Percentiles rank a stretch among this genome's conserved stretches.
Evolutionary conservation across 1,284 basidiomycete species (phyloP).

Genomic region (Trametes polyzona): DNA sequence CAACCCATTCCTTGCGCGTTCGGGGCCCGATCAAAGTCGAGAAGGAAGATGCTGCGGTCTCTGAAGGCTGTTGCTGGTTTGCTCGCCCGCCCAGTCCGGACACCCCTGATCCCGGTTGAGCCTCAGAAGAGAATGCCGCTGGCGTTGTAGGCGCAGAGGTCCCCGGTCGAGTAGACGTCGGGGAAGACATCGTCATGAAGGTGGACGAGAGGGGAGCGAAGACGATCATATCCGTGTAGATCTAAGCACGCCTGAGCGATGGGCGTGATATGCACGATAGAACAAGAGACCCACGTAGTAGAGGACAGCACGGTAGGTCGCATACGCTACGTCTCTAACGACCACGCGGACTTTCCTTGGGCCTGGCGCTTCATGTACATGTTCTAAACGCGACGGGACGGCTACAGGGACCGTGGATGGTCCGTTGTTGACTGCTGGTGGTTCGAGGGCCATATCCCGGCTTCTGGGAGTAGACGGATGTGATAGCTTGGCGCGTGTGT

Average conservation of each 20-base stretch:
- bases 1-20: constrained; percentile 67
- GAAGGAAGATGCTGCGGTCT: constrained; percentile 15
- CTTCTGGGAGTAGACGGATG: constrained; percentile 39
- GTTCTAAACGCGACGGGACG: background rate
- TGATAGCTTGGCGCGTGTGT: constrained; percentile 39
- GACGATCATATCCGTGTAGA: constrained; percentile 84
- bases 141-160: constrained; percentile 22
- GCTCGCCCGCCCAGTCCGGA: constrained; percentile 11
- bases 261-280: background rate
- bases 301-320: constrained; percentile 82
- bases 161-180: background rate
- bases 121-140: constrained; percentile 34
- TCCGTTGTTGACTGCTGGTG: background rate
- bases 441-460: constrained; percentile 8
- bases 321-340: constrained; percentile 79
- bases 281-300: constrained; percentile 66
- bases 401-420: background rate
- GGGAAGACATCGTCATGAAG: constrained; percentile 45
- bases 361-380: constrained; percentile 29
- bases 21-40: constrained; percentile 35
- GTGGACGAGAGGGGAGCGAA: constrained; percentile 85
- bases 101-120: constrained; percentile 37
- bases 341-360: constrained; percentile 63
- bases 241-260: constrained; percentile 42
- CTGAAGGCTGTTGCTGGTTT: constrained; percentile 26